Evolutionary conservation across 1,284 basidiomycete species (phyloP).

Genomic region (Boletus semigastroideus): DNA sequence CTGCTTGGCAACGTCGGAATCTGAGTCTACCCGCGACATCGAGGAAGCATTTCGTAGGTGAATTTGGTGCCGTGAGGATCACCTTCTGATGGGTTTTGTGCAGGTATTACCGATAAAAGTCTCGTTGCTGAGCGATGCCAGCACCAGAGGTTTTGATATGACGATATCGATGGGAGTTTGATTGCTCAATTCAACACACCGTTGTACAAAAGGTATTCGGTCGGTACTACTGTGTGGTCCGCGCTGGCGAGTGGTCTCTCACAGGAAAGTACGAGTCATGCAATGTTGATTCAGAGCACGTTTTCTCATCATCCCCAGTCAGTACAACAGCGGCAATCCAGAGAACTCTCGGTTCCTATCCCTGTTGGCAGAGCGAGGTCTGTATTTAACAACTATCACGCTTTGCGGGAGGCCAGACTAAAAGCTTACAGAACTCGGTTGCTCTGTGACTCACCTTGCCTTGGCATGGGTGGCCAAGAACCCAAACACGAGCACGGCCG

Average conservation of each 20-base stretch:
- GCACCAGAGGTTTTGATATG: conserved; percentile 36
- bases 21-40: conserved; percentile 55
- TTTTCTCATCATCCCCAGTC: conserved; percentile 1
- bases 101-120: conserved; percentile 52
- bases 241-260: conserved; percentile 58
- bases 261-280: conserved; percentile 43
- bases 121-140: conserved; percentile 63
- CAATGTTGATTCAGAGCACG: not conserved
- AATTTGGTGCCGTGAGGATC: not conserved
- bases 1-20: conserved; percentile 59
- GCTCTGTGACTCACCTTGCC: conserved; percentile 62
- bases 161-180: not conserved
- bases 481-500: conserved; percentile 67
- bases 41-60: conserved; percentile 48
- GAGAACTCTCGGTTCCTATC: too few relatives aligned
- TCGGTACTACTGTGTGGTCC: conserved; percentile 55
- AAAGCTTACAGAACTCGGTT: conserved; percentile 43
- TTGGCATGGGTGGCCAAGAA: conserved; percentile 77
- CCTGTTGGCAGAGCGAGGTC: too few relatives aligned
- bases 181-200: conserved; percentile 35
- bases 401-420: not conserved
- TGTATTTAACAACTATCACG: not conserved
- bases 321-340: conserved; percentile 46
- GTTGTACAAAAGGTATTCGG: conserved; percentile 40
- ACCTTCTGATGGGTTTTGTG: not conserved